Conservation (phyloP, 306 rosid genomes). For the Lotus japonicus region DNA sequence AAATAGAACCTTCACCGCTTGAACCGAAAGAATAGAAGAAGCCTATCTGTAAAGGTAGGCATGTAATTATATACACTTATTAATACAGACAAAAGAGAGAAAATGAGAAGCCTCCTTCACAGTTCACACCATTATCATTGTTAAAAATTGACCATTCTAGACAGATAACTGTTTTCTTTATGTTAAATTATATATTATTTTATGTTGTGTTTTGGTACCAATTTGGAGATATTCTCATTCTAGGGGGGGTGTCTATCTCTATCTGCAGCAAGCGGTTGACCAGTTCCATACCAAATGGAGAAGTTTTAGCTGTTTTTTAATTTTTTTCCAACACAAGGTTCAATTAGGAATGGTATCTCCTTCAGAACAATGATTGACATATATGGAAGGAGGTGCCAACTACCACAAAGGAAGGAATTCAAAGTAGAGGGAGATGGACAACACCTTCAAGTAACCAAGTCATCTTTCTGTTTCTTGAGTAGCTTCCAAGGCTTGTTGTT, state of each 20-base stretch:
- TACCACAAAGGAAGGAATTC: slow-evolving; percentile 26
- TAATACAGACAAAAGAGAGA: neutral
- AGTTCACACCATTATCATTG: neutral
- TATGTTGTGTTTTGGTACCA: neutral
- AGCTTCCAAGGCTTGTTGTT: slow-evolving; percentile 28
- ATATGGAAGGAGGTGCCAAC: slow-evolving; percentile 35
- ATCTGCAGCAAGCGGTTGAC: slow-evolving; percentile 30
- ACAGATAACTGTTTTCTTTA: neutral
- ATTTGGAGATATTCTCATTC: slow-evolving; percentile 4
- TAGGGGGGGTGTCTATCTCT: slow-evolving; percentile 17
- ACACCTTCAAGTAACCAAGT: neutral
- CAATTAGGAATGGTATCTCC: slow-evolving; percentile 52
- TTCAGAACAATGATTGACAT: slow-evolving; percentile 46
- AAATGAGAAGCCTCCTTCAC: slow-evolving; percentile 1
- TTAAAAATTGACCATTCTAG: slow-evolving; percentile 2
- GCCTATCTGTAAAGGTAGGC: slow-evolving; percentile 16
- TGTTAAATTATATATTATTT: neutral
- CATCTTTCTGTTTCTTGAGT: slow-evolving; percentile 40
- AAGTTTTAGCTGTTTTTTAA: neutral
- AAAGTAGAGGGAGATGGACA: slow-evolving; percentile 8
- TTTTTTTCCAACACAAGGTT: slow-evolving; percentile 16
- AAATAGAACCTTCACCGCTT: slow-evolving; percentile 21
- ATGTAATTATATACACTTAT: neutral
- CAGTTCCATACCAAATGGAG: slow-evolving; percentile 18
- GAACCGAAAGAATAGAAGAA: slow-evolving; percentile 15